phyloP scores from a whole-genome alignment of 2,329 filamentous ascomycete species.

The Cladophialophora yegresii region DNA sequence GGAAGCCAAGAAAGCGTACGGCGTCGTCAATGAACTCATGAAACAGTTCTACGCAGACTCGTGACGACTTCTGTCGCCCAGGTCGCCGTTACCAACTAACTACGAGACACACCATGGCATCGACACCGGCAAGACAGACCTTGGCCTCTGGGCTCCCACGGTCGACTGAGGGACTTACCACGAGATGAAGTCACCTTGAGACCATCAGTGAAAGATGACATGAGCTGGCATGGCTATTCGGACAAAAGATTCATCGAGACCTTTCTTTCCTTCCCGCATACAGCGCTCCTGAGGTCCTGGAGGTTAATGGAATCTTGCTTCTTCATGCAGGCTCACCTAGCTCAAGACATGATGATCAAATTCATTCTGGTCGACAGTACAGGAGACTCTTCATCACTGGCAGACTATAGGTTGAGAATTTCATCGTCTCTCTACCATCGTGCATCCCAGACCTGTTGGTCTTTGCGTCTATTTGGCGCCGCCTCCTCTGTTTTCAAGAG shows the following conservation, averaged over 20 bases:
- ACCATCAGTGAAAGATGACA: neutral
- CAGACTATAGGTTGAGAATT: neutral
- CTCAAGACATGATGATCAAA: neutral
- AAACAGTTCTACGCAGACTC: constrained; percentile 66
- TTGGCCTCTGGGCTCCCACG: neutral
- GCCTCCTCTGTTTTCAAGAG: neutral
- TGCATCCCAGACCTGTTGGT: neutral
- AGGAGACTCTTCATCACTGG: neutral
- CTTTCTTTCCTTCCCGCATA: neutral
- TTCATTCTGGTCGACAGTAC: neutral
- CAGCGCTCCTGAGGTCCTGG: neutral
- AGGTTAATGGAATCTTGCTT: neutral
- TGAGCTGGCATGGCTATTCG: neutral
- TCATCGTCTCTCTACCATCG: neutral
- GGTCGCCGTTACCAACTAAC: neutral
- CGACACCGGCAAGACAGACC: neutral
- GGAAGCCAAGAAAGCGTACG: constrained; percentile 74
- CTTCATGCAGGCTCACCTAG: neutral
- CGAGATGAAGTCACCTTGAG: neutral
- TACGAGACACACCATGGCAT: neutral
- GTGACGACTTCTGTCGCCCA: neutral
- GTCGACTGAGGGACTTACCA: neutral
- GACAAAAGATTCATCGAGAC: constrained; percentile 1
- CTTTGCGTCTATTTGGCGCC: neutral
- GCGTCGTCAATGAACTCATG: constrained; percentile 70